Base-by-base conservation (phyloP, 345 rosid genomes). In the Euphorbia pulcherrima region DNA sequence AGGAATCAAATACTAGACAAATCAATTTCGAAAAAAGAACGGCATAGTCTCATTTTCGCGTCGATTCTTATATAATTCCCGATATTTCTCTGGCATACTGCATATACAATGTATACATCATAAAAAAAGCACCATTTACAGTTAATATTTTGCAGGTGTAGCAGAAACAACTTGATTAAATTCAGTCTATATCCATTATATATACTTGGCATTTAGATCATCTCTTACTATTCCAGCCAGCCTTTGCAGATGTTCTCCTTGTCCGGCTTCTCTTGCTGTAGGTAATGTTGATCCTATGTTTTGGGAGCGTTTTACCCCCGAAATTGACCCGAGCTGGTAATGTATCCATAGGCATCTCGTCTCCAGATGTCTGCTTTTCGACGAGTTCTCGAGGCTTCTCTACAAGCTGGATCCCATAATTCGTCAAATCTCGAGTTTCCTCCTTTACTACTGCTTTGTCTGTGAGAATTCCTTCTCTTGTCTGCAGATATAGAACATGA, bases 251-350 rank as follows among this genome's bases (percentile, higher is more conserved):
- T 69, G 77, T 83, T 70, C 84, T 70, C 71, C 79, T 85, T 5
- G 87, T 85, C 68, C 84, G 67, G 74, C 77, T 84, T 71, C 82
- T 74, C 82, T 79, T 85, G 72, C 77, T 85, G 48, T 69, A 86
- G 28, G 76, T 71, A 65, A 54, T 63, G 69, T 79, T 82, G 54
- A 79, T 71, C 79, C 82, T 75, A 61, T 84, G 72, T 70, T 84
- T 63, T 21, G 83, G 77, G 26, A 74, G 73, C 64, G 71, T 55
- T 47, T 74, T 67, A 11, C 54, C 70, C 20, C 72, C 72, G 16
- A 67, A 79, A 56, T 68, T 68, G 67, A 57, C 75, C 26, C 64
- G 72, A 35, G 76, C 52, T 26, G 59, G 65, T 41, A 65, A 26
- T 52, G 71, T 28, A 26, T 52, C 64, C 13, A 33, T n/a, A 0